Evolutionary conservation across 1,284 basidiomycete species (phyloP).

Genomic region (Naganishia sp.): DNA sequence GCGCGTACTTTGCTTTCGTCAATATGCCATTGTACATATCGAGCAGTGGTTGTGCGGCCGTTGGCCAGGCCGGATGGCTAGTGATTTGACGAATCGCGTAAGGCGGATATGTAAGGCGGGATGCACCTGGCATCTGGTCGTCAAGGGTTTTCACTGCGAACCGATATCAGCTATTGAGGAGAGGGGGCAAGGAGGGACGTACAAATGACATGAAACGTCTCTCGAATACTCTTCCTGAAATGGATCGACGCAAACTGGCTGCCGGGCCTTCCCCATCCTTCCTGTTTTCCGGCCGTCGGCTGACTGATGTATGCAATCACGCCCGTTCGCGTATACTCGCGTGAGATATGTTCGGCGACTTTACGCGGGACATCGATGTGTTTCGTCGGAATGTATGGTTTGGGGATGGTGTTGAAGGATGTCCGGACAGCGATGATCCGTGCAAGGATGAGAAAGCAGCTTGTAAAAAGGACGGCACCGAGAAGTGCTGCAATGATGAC

Average conservation of each 20-base stretch:
- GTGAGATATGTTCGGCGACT: slow-evolving; percentile 70
- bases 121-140: slow-evolving; percentile 58
- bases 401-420: slow-evolving; percentile 61
- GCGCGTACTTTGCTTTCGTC: slow-evolving; percentile 69
- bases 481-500: slow-evolving; percentile 40
- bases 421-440: slow-evolving; percentile 46
- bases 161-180: background rate
- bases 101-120: slow-evolving; percentile 64
- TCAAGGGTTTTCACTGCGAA: slow-evolving; percentile 29
- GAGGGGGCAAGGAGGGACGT: slow-evolving; percentile 1
- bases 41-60: slow-evolving; percentile 55
- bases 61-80: slow-evolving; percentile 71
- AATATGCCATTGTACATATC: slow-evolving; percentile 69
- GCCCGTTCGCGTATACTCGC: slow-evolving; percentile 76
- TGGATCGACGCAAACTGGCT: slow-evolving; percentile 63
- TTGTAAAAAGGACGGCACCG: slow-evolving; percentile 21
- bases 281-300: slow-evolving; percentile 68
- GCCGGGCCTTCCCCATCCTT: slow-evolving; percentile 80
- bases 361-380: slow-evolving; percentile 69
- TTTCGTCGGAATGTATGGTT: slow-evolving; percentile 64
- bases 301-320: slow-evolving; percentile 73
- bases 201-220: slow-evolving; percentile 40
- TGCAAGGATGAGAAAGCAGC: slow-evolving; percentile 34
- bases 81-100: slow-evolving; percentile 64
- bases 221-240: slow-evolving; percentile 65